A percentile compares a stretch with the other conserved stretches of the same genome.
These are phyloP conservation scores for Endocarpon pusillum DNA, from an alignment of 495 filamentous ascomycete species.

Conservation along the genomic window DNA sequence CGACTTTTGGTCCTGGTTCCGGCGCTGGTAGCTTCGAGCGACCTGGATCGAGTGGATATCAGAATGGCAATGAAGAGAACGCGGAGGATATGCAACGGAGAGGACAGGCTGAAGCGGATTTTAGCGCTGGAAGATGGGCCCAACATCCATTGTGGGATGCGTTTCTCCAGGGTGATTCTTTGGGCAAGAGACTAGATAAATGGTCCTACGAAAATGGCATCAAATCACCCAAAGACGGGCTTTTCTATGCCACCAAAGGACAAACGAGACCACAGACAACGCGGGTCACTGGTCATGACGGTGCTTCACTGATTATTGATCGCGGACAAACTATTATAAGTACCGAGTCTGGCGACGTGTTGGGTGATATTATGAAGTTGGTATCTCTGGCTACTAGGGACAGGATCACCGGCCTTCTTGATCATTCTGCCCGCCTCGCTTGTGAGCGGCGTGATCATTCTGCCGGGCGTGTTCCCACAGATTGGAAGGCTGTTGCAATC, in stretches of 20 bases:
- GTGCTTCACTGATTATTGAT: conserved; percentile 34
- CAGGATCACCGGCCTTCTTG: conserved; percentile 46
- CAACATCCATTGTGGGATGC: conserved; percentile 42
- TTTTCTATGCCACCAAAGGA: conserved; percentile 36
- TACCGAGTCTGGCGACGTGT: conserved; percentile 40
- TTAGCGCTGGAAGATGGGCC: conserved; percentile 24
- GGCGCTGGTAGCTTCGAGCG: conserved; percentile 23
- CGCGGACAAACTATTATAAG: conserved; percentile 46
- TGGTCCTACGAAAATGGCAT: conserved; percentile 37
- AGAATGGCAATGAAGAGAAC: too few relatives aligned
- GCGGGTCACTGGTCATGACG: conserved; percentile 38
- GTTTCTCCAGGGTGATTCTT: conserved; percentile 35
- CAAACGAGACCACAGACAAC: conserved; percentile 28
- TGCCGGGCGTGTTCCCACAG: conserved; percentile 49
- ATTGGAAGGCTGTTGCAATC: conserved; percentile 54
- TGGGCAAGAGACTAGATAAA: conserved; percentile 29
- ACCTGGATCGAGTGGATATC: too few relatives aligned
- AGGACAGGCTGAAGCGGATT: too few relatives aligned
- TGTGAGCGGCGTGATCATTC: conserved; percentile 50
- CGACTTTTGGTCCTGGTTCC: conserved; percentile 21
- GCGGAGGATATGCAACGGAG: too few relatives aligned
- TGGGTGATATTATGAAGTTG: conserved; percentile 60
- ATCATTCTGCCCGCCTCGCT: conserved; percentile 50
- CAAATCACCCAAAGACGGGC: conserved; percentile 42
- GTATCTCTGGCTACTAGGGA: conserved; percentile 61